A percentile compares a stretch with the other conserved stretches of the same genome.
These are phyloP conservation scores for Clarireedia hainanense DNA, from an alignment of 2,329 filamentous ascomycete species.

Conservation along the genomic window DNA sequence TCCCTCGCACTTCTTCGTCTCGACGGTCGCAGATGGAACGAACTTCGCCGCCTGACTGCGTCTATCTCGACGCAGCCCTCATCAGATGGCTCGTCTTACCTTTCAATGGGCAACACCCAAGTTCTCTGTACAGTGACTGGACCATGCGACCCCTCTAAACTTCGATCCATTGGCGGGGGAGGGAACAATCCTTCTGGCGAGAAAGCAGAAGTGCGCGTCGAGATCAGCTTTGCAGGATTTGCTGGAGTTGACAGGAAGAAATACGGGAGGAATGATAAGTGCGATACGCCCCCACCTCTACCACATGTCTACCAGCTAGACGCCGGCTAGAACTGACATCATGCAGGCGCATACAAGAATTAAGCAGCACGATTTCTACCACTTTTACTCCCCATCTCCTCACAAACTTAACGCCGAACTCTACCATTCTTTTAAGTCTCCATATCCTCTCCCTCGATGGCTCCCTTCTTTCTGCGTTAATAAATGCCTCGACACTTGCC, in stretches of 20 bases:
- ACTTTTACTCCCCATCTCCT: slow-evolving; percentile 74
- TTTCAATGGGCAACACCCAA: slow-evolving; percentile 97
- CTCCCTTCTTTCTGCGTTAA: slow-evolving; percentile 76
- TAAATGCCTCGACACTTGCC: slow-evolving; percentile 87
- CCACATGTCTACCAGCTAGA: neutral
- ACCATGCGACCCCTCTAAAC: slow-evolving; percentile 56
- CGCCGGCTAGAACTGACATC: neutral
- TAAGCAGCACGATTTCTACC: slow-evolving; percentile 69
- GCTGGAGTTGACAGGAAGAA: slow-evolving; percentile 78
- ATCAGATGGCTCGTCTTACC: slow-evolving; percentile 85
- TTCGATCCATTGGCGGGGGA: slow-evolving; percentile 34
- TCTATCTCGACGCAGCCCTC: slow-evolving; percentile 89
- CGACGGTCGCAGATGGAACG: slow-evolving; percentile 90
- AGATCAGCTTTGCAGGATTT: slow-evolving; percentile 81
- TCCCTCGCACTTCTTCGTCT: slow-evolving; percentile 75
- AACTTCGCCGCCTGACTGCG: slow-evolving; percentile 79
- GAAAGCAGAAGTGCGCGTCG: slow-evolving; percentile 66
- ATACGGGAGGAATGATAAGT: slow-evolving; percentile 72
- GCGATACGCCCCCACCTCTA: slow-evolving; percentile 28
- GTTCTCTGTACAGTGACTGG: slow-evolving; percentile 89
- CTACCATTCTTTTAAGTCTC: slow-evolving; percentile 72
- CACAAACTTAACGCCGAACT: slow-evolving; percentile 83
- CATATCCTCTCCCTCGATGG: slow-evolving; percentile 89
- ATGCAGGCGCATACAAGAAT: slow-evolving; percentile 66
- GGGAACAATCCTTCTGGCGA: slow-evolving; percentile 31